Conservation (phyloP, 306 rosid genomes). For the Ormosia emarginata region DNA sequence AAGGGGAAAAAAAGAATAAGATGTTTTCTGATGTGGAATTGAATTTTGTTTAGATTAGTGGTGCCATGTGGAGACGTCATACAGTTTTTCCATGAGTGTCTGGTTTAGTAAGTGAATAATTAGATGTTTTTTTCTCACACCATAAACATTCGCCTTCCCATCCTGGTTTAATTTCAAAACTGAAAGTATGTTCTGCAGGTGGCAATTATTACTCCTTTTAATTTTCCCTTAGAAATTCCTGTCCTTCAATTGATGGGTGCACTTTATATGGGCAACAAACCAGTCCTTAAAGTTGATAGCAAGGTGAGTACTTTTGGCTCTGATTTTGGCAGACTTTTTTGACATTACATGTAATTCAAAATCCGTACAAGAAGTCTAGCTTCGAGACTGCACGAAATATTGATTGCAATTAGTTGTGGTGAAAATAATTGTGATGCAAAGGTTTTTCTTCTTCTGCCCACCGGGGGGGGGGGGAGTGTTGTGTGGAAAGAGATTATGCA, state of each 20-base stretch:
- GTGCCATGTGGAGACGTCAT: neutral
- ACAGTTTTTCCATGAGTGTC: neutral
- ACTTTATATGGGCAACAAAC: constrained; percentile 98
- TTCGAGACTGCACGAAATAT: neutral
- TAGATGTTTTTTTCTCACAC: neutral
- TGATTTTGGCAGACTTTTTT: neutral
- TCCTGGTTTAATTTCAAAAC: neutral
- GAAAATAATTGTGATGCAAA: neutral
- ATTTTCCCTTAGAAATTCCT: constrained; percentile 96
- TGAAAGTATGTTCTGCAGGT: constrained; percentile 52
- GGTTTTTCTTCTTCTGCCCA: neutral
- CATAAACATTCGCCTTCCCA: neutral
- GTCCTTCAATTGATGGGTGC: constrained; percentile 99
- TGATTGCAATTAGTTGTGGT: neutral
- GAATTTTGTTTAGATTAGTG: constrained; percentile 20
- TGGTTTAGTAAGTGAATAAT: neutral
- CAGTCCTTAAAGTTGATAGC: constrained; percentile 92
- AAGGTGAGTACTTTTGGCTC: constrained; percentile 51
- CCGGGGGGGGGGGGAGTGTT: neutral
- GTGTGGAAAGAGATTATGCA: neutral
- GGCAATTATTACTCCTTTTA: constrained; percentile 90
- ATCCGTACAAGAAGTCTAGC: neutral
- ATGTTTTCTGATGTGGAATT: neutral
- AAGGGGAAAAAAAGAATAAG: neutral
- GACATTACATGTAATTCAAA: constrained; percentile 4